A percentile compares a stretch with the other conserved stretches of the same genome.
phyloP scores from a whole-genome alignment of 345 rosid genomes.

The Eucalyptus marginata region DNA sequence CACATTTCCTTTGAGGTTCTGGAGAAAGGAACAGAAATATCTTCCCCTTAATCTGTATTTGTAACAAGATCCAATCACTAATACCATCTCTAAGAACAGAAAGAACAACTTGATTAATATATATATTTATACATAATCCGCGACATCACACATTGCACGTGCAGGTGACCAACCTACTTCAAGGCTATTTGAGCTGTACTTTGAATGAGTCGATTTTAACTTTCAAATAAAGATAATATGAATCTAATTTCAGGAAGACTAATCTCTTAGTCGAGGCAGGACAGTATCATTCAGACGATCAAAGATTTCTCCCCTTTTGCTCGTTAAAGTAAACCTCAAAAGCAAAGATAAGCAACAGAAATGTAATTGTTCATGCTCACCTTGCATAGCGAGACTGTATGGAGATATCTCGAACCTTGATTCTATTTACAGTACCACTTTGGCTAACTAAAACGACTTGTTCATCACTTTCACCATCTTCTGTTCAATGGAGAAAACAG shows the following conservation, averaged over 20 bases:
- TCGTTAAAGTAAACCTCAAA: not conserved
- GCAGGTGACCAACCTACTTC: not conserved
- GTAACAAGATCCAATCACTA: not conserved
- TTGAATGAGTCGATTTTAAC: not conserved
- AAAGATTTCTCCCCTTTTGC: not conserved
- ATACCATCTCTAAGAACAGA: not conserved
- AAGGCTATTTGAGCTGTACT: not conserved
- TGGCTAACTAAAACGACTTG: slow-evolving; percentile 94
- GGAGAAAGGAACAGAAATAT: not conserved
- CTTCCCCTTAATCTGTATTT: not conserved
- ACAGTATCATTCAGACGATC: not conserved
- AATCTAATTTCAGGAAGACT: not conserved
- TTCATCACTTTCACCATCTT: slow-evolving; percentile 89
- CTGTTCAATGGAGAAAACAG: slow-evolving; percentile 13
- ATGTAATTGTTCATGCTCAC: slow-evolving; percentile 9
- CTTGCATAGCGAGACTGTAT: slow-evolving; percentile 84
- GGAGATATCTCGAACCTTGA: slow-evolving; percentile 87
- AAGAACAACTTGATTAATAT: not conserved
- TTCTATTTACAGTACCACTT: slow-evolving; percentile 79
- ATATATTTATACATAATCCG: not conserved
- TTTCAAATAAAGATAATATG: not conserved
- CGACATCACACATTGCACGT: not conserved
- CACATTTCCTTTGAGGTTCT: not conserved
- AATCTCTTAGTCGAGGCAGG: not conserved
- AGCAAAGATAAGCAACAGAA: not conserved